Base-by-base conservation (phyloP, 208 protist species). In the Crithidia expoeki region DNA sequence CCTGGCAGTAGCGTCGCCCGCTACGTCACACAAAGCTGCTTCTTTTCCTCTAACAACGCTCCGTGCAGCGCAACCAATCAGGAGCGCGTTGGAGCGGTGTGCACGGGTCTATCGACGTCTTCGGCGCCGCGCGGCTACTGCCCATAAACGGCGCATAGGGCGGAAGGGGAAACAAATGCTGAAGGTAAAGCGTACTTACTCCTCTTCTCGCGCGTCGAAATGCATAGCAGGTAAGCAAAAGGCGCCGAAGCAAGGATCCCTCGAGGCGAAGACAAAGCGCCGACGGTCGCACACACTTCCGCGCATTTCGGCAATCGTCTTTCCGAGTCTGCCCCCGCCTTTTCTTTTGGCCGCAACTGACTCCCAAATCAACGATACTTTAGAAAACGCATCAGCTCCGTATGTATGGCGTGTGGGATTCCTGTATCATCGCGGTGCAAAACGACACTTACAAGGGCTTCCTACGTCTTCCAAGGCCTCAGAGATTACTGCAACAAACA, bases 371-470 rank as follows among this genome's bases (percentile, higher is more conserved):
- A 51, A 25, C 23, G 28, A 32, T 32, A 38, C 40, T 4, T 51
- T 4, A 5, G 23, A 16, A 0, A 7, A 14, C 11, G 25, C 14
- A 0, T 19, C 50, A 7, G 34, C 42, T 25, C 42, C 64, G 21
- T 69, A 52, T 40, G 71, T 32, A 40, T 76, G 71, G 71, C 62
- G 71, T 27, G 44, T 76, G 10, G 62, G 27, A 1, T 30, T 76
- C 0, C 27, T 76, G 17, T 52, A 58, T 21, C 52, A 61, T 3
- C 50, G 38, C 36, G 32, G 32, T 44, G 11, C 36, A 32, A 4
- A 28, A n/a, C 42, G 44, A 2, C n/a, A 5, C 12, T 25, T 25
- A 14, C 7, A 16, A 30, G 19, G 0, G 7, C 19, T n/a, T 3
- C 14, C 33, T 17, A n/a, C 7, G 25, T 1, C 57, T 50, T n/a